phyloP scores from a whole-genome alignment of 352 stramenopile species.

The Pythium apleroticum region DNA sequence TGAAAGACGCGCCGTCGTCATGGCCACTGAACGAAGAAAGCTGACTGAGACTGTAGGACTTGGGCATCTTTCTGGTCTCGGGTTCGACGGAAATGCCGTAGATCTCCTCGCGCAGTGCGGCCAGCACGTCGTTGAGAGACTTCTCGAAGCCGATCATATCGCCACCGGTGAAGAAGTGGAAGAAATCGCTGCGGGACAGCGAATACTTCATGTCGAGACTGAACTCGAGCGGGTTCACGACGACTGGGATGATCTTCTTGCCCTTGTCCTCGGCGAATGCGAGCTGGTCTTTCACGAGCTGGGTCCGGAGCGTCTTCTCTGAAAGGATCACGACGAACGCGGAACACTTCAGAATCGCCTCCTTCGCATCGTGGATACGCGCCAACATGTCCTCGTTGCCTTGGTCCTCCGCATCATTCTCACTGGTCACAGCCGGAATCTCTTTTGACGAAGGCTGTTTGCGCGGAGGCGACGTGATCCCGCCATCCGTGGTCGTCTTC shows the following conservation, averaged over 20 bases:
- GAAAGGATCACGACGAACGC: slow-evolving; percentile 73
- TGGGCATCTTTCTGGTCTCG: slow-evolving; percentile 14
- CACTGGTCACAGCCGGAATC: slow-evolving; percentile 12
- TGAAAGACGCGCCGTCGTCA: background rate
- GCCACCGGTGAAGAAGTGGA: slow-evolving; percentile 76
- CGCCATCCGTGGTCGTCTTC: background rate
- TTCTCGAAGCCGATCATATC: slow-evolving; percentile 79
- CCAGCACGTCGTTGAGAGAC: slow-evolving; percentile 53
- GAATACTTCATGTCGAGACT: slow-evolving; percentile 77
- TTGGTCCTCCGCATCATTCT: background rate
- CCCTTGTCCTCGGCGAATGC: slow-evolving; percentile 85
- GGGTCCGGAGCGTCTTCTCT: slow-evolving; percentile 67
- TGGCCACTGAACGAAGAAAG: slow-evolving; percentile 21
- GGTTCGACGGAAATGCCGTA: slow-evolving; percentile 57
- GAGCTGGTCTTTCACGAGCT: slow-evolving; percentile 77
- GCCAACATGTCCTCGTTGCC: slow-evolving; percentile 57
- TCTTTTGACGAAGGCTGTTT: slow-evolving; percentile 2
- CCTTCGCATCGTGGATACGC: slow-evolving; percentile 78
- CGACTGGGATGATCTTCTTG: slow-evolving; percentile 76
- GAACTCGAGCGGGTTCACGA: slow-evolving; percentile 67
- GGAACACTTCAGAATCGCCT: slow-evolving; percentile 82
- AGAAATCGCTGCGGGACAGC: slow-evolving; percentile 76
- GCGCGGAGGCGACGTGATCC: slow-evolving; percentile 1
- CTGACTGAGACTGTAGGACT: slow-evolving; percentile 28
- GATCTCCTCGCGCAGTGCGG: slow-evolving; percentile 63